Base-by-base conservation (phyloP, 331 rosid genomes). In the Acacia concinna region DNA sequence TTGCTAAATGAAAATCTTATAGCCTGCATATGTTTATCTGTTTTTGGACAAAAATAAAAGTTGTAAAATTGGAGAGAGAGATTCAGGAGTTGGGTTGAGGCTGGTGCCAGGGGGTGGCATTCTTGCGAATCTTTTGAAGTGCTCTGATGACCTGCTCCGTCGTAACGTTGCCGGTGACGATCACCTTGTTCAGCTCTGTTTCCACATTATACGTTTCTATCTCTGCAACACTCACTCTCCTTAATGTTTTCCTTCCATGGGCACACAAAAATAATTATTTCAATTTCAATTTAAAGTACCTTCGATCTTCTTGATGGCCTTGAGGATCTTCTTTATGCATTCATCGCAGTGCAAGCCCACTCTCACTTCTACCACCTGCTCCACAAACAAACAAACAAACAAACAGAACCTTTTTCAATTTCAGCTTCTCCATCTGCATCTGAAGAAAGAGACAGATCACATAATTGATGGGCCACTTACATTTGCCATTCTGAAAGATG, bases 301-400 rank as follows among this genome's bases (percentile, higher is more conserved):
- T 89, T 92, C 86, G 23, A 90, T 85, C 78, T 94, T 92, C 91
- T 92, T 94, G 88, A 91, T 87, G 84, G 91, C 91, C 85, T 91
- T 91, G 75, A 89, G 86, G 81, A 92, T 92, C 84, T 92, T 92
- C 92, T 89, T 92, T 82, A 92, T 91, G 77, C 98, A 94, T 27
- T 94, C 93, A 3, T 87, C 92, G 37, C 98, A 89, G 79, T 94
- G 94, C 82, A 92, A 83, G 9, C 88, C 91, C 70, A 94, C 95
- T 89, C 87, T 94, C 87, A 94, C 81, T 81, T 94, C 98, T 82
- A 94, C 97, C 79, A 91, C 88, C 94, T 92, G 31, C 83, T 38
- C n/a, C 6, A 65, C 5, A 65, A 51, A 66, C 7, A 18, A 32
- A 43, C 15, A 18, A 32, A 43, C 15, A 37, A 38, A 72, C 70